A percentile compares a stretch with the other conserved stretches of the same genome.
Evolutionary conservation across 371 early-diverging fungal species (phyloP).

Genomic region (Scutellospora calospora): DNA sequence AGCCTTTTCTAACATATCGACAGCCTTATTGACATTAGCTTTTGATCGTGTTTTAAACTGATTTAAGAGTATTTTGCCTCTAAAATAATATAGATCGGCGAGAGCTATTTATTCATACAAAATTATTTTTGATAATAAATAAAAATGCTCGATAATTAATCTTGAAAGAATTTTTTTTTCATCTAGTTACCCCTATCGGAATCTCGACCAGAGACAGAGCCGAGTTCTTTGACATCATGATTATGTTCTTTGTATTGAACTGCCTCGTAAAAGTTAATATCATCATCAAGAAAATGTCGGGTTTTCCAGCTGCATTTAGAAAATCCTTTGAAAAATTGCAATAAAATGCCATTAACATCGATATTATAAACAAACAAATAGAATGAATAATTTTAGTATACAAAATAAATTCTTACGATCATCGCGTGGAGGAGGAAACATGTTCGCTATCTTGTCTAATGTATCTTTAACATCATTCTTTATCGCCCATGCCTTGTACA

Average conservation of each 20-base stretch:
- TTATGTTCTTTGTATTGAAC: background rate
- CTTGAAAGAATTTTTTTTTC: background rate
- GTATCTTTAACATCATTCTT: conserved; percentile 34
- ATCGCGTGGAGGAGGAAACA: background rate
- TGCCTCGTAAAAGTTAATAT: conserved; percentile 29
- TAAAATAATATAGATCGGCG: conserved; percentile 64
- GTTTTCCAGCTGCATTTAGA: conserved; percentile 20
- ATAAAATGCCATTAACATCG: too few species aligned
- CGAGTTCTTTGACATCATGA: conserved; percentile 20
- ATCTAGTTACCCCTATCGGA: too few species aligned
- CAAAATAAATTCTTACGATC: background rate
- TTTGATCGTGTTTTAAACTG: conserved; percentile 67
- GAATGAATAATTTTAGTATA: background rate
- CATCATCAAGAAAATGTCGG: conserved; percentile 19
- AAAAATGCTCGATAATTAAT: background rate
- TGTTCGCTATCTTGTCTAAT: conserved; percentile 26
- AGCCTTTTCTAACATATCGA: conserved; percentile 68
- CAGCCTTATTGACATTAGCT: conserved; percentile 61
- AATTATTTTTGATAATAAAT: background rate
- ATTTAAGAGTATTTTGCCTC: conserved; percentile 66
- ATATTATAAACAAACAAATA: background rate
- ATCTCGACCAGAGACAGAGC: background rate
- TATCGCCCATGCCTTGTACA: background rate
- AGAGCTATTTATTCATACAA: background rate
- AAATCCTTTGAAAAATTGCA: background rate